Base-by-base conservation (phyloP, 2,329 filamentous ascomycete species). In the Sclerotiophoma versabilis region DNA sequence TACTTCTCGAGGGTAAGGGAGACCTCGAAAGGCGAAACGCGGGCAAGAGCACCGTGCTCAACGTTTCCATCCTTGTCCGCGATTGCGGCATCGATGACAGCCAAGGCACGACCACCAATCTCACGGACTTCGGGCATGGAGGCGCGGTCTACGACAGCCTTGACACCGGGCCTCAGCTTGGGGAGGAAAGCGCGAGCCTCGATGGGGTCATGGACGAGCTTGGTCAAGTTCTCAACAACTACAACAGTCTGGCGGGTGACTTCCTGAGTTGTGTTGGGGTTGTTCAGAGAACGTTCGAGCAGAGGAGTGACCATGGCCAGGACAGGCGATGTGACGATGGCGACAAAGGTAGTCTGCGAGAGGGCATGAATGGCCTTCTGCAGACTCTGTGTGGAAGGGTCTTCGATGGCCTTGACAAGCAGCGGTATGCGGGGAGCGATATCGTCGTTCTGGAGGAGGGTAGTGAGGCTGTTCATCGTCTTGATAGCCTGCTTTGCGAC, bases 281-380 rank as follows among this genome's bases (percentile, higher is more conserved):
- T 93, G 81, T 97, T 97, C 58, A 99, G 84, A 15, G 93, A 92
- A 65, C 95, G 89, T 79, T 98, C 95, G 23, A 99, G 86, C 64
- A 98, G 89, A 38, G 95, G 95, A 1, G 95, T 99, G 49, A 99
- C 84, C 50, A 99, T 87, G 15, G 95, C 95, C 53, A 99, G 86
- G 5, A 98, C 93, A 9, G 95, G 95, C 8, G 93, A 97, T 11
- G 92, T 97, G 66, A 99, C 95, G 61, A 96, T 84, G 50, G 95
- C 93, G 47, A 99, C 95, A 66, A 99, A 99, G n/a, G 95, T 99
- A 10, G 95, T 99, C 80, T 96, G 92, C 4, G 93, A 97, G 38
- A 99, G 83, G 38, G 93, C 95, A 72, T 97, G 95, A 62, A 99
- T 98, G 26, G 95, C 93, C 81, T 97, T 97, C 74, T 96, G 91